phyloP scores from a whole-genome alignment of 805 yeast genomes.

The Wickerhamiella cacticola region DNA sequence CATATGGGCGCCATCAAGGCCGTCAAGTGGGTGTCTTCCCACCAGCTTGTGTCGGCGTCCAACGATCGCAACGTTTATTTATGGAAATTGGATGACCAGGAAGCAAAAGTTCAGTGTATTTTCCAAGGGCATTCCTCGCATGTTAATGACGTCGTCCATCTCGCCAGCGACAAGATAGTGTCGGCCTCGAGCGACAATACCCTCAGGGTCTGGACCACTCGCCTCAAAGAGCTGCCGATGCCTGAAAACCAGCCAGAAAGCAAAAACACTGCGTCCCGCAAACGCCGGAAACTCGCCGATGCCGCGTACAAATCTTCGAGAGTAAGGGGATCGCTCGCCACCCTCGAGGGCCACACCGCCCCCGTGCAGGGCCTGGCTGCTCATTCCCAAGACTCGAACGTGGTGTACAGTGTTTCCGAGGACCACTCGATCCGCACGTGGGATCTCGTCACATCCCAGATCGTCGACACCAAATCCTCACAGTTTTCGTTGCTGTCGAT shows the following conservation, averaged over 20 bases:
- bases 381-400: constrained; percentile 60
- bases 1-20: constrained; percentile 80
- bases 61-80: constrained; percentile 78
- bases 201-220: constrained; percentile 82
- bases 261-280: constrained; percentile 68
- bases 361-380: constrained; percentile 81
- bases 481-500: constrained; percentile 74
- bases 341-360: constrained; percentile 68
- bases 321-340: constrained; percentile 69
- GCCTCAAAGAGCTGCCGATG: constrained; percentile 64
- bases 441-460: constrained; percentile 80
- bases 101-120: constrained; percentile 58
- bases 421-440: constrained; percentile 93
- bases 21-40: constrained; percentile 65
- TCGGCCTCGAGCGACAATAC: constrained; percentile 76
- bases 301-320: constrained; percentile 56
- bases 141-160: constrained; percentile 53
- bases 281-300: constrained; percentile 72
- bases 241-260: constrained; percentile 18
- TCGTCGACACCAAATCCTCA: constrained; percentile 79
- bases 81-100: constrained; percentile 62
- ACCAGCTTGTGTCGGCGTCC: constrained; percentile 73
- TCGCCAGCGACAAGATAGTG: constrained; percentile 45
- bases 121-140: constrained; percentile 85
- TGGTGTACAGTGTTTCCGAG: constrained; percentile 87